Conservation (phyloP, 306 rosid genomes). For the Argentina anserina region DNA sequence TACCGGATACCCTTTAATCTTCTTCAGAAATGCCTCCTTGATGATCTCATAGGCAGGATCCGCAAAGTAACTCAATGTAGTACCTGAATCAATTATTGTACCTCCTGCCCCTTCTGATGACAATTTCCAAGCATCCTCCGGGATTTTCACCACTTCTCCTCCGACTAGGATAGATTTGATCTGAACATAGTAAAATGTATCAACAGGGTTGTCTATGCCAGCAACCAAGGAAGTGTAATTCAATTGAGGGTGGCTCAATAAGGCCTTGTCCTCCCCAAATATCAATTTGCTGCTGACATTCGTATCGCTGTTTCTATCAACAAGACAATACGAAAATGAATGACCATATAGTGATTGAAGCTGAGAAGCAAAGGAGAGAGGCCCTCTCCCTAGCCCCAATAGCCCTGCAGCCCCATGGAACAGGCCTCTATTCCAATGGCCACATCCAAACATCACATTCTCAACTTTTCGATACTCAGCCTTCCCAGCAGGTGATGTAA, state of each 20-base stretch:
- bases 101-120: constrained; percentile 74
- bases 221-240: constrained; percentile 69
- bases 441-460: constrained; percentile 94
- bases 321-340: constrained; percentile 92
- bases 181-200: constrained; percentile 83
- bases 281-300: constrained; percentile 83
- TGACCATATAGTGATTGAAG: constrained; percentile 90
- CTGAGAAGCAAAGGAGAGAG: constrained; percentile 91
- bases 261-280: constrained; percentile 73
- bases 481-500: constrained; percentile 45
- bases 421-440: constrained; percentile 97
- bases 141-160: constrained; percentile 57
- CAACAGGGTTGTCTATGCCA: constrained; percentile 67
- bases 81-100: constrained; percentile 94
- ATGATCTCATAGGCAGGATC: constrained; percentile 77
- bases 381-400: constrained; percentile 85
- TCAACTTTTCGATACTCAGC: constrained; percentile 55
- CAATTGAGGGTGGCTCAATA: constrained; percentile 57
- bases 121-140: constrained; percentile 68
- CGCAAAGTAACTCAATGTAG: constrained; percentile 84
- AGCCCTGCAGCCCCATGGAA: constrained; percentile 96
- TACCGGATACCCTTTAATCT: constrained; percentile 50
- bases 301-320: constrained; percentile 70
- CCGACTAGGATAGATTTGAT: constrained; percentile 69
- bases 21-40: constrained; percentile 58